Evolutionary conservation across 2,329 filamentous ascomycete genomes (phyloP), one percentile per base, ranked within the genome.

Genomic region (Periconia digitata): DNA sequence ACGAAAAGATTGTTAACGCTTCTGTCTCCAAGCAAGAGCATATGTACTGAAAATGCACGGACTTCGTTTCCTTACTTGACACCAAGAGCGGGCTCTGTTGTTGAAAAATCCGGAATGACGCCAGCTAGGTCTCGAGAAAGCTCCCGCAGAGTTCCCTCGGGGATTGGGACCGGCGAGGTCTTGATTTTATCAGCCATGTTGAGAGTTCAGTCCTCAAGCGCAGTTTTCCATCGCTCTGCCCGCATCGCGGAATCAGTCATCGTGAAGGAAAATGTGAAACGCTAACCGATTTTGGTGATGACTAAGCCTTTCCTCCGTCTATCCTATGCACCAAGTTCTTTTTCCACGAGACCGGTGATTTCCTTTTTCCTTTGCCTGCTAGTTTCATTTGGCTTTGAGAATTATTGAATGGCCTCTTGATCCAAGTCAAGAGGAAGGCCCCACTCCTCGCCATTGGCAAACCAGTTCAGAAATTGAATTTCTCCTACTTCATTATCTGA

Each of bases 51-150:
- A 63, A 62, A 43, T 53, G 58, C 64, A 71, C 66, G 59, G 64
- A 69, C 65, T 66, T 64, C 59, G 64, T 43, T 48, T 58, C 51
- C 67, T 70, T 70, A 70, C 67, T 68, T 70, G 53, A 69, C 60
- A 49, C 61, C 63, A 51, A 44, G 52, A 41, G 46, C 53, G 43
- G 59, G 49, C 24, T 67, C 60, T 42, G 54, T 50, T 41, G 59
- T 56, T 40, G 49, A 51, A 43, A 68, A 63, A 32, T 55, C 57
- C 13, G 64, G 61, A 24, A 69, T 44, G 34, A 53, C 21, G 40
- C 29, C 18, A 6, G 35, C n/a, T 22, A 53, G 13, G 27, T 52
- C 48, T 47, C 54, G 62, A 15, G 60, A 52, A 15, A 60, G 47
- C 50, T 63, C 61, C 20, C 56, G 62, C 46, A 70, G 51, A 21